Base-by-base conservation (phyloP, 2,329 filamentous ascomycete genomes). In the Pyrenophora teres region DNA sequence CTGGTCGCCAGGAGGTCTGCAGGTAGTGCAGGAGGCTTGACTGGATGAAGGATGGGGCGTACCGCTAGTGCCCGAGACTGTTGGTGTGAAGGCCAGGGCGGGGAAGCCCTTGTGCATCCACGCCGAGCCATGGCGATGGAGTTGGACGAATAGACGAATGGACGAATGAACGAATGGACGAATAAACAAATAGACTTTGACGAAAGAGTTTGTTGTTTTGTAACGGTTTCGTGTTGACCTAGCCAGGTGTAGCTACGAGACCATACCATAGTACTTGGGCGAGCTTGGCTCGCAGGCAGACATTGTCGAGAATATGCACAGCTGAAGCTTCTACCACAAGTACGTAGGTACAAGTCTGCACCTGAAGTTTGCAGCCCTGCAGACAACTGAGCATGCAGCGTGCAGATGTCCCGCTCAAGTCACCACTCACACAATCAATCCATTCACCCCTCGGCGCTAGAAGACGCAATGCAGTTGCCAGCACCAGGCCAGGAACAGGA, bases 1-100 rank as follows among this genome's bases (percentile, higher is more conserved):
- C 54, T 61, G 56, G 52, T 57, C 54, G 56, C 60, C 62, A 57
- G 60, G 60, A 60, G 58, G 47, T 55, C 50, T 59, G 56, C 58
- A 52, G 40, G 38, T 51, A 35, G 46, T 46, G 58, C 61, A 59
- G 57, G 38, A 41, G 41, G 33, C 53, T 43, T 52, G 45, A 18
- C 51, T 42, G 13, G 18, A 53, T 50, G 42, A 25, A 30, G 42
- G 58, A 16, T 43, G 55, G 51, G 58, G 42, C 38, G 49, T 9
- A 23, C 19, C 36, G 27, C 46, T 64, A 64, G 61, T 55, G 55
- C 59, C 61, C 61, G 59, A 43, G 54, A 54, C 56, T 55, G 55
- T 56, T 54, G 52, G 56, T 43, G 47, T 47, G 41, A 33, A 41
- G 50, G 31, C 21, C 56, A 52, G 52, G 47, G 60, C 52, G 60